Evolutionary conservation across 225 moss, liverwort and hornwort genomes (phyloP), one percentile per base, ranked within the genome.

Genomic region (Asterella californica): DNA sequence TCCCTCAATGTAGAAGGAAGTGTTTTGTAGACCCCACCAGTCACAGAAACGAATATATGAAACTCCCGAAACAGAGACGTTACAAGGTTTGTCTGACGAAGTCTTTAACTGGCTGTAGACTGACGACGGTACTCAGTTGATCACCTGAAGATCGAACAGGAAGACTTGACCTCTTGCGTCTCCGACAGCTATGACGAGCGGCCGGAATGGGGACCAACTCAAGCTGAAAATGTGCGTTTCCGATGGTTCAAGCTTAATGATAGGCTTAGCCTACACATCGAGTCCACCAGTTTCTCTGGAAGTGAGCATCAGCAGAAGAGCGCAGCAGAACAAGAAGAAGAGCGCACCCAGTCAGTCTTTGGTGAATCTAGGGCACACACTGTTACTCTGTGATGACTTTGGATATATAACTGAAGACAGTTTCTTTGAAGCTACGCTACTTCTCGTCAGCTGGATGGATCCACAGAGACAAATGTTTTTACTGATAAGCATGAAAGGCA

Each of bases 171-270:
- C 85, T 59, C 66, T 76, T 65, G 76, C 72, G 5, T 29, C 76
- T 6, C 85, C 79, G 29, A 76, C 76, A 48, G 80, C 85, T 30
- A 86, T 22, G 37, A 85, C 64, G 19, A 82, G 80, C 15, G 82
- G 79, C 73, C 85, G 82, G 48, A 79, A 79, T 12, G 85, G 82
- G 57, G 82, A 85, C 85, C 79, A 82, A 27, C 70, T 54, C 30
- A 53, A 75, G 69, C 82, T 77, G 0, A 85, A 46, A 32, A 79
- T 15, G 38, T 80, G 74, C 57, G 49, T 70, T 14, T 79, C 71
- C 2, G 85, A 82, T 76, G 82, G 82, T 60, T 85, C 78, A 21
- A 82, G 76, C 79, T 76, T 70, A 42, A 79, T 46, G 62, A 85
- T 62, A 24, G 85, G 79, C 37, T 73, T 79, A 22, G 71, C 75